Base-by-base conservation (phyloP, 2,329 filamentous ascomycete species). In the Chalara sp. region DNA sequence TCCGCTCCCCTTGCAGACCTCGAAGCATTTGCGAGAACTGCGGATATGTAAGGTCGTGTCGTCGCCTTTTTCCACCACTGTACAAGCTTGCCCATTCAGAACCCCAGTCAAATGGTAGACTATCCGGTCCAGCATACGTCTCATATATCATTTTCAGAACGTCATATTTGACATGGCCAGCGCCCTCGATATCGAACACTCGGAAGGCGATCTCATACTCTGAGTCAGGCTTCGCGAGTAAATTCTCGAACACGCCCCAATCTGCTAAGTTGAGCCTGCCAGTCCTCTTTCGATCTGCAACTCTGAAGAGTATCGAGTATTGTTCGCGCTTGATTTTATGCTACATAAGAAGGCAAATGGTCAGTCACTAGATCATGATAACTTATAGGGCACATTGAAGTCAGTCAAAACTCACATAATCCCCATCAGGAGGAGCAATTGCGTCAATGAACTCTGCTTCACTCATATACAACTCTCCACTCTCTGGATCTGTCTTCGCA, bases 191-290 rank as follows among this genome's bases (percentile, higher is more conserved):
- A 66, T 97, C 92, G 71, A 99, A 99, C 50, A 99, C 80, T 62
- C 93, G 88, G 74, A 97, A 99, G 12, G 93, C 92, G 62, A 99
- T 96, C 70, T 97, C 91, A 72, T 99, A 99, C 73, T 99, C 93
- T 68, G 93, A 93, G 66, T 97, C 93, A 55, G 93, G 87, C 72
- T 96, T 97, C 60, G 79, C 78, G 53, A 99, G 83, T 56, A 99
- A 80, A 74, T 95, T 95, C 73, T 96, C 89, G 70, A 97, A 99
- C 57, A 87, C 86, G 44, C 80, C 83, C 90, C 92, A 99, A 72
- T 99, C 93, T 53, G 83, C 76, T 49, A 97, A 73, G 61, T 74
- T 87, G 60, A 99, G 76, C 61, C 80, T 84, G 56, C 91, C 91
- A 43, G 75, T 75, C 59, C 76, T 79, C 58, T 81, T 81, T 61